These are phyloP conservation scores for Globisporangium viniferum DNA, from an alignment of 352 stramenopile genomes.

Conservation along the genomic window DNA sequence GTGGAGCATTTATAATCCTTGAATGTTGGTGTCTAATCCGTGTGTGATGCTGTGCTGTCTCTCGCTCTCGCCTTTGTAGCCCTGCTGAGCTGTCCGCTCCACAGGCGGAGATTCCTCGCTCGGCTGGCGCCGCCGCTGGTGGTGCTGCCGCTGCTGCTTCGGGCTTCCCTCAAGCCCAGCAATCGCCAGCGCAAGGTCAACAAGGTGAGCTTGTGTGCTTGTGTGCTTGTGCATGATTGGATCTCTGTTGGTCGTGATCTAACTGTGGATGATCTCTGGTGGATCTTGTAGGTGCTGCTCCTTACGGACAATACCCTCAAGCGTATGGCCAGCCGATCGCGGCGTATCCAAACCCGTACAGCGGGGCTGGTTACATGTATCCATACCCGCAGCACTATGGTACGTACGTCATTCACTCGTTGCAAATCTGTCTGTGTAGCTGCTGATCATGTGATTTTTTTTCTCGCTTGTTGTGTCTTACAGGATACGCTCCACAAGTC, in stretches of 20 bases:
- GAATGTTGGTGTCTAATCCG: not conserved
- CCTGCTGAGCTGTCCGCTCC: constrained; percentile 48
- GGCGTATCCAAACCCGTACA: constrained; percentile 72
- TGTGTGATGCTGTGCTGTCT: constrained; percentile 1
- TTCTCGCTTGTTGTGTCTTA: not conserved
- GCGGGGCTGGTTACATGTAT: constrained; percentile 80
- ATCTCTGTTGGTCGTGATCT: not conserved
- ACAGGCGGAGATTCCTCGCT: constrained; percentile 36
- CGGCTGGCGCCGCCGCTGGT: constrained; percentile 18
- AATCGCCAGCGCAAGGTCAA: constrained; percentile 31
- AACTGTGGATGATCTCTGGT: not conserved
- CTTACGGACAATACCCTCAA: constrained; percentile 74
- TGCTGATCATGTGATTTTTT: not conserved
- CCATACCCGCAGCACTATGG: constrained; percentile 81
- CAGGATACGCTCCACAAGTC: constrained; percentile 82
- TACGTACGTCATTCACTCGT: constrained; percentile 18
- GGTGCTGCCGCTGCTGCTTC: constrained; percentile 22
- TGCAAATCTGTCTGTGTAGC: not conserved
- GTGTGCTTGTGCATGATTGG: too few relatives aligned
- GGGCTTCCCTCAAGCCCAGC: constrained; percentile 31
- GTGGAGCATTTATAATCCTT: not conserved
- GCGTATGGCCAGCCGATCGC: constrained; percentile 68
- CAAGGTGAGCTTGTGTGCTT: constrained; percentile 29
- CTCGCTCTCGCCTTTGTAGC: constrained; percentile 19
- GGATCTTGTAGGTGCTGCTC: constrained; percentile 20